Base-by-base conservation (phyloP, 2,329 filamentous ascomycete genomes). In the Aspergillus unguis region DNA sequence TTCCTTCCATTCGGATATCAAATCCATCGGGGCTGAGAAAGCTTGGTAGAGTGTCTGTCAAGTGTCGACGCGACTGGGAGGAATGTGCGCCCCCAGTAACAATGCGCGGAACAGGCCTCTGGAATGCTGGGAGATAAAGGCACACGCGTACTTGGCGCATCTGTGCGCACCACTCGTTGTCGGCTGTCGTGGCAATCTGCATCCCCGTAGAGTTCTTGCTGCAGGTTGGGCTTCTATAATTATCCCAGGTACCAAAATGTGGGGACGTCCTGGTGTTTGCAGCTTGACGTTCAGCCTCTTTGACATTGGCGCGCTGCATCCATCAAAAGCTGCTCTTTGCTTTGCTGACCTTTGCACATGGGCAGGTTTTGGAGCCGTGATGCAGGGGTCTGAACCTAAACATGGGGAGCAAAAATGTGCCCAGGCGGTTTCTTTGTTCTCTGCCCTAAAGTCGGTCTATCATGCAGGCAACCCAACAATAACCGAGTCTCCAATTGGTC, bases 81-180 rank as follows among this genome's bases (percentile, higher is more conserved):
- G 68, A 69, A 72, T 70, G 65, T 50, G 56, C 55, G 61, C 65
- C 64, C 52, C 54, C 58, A 52, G 50, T 52, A 65, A 62, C 58
- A 66, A 71, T 72, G 68, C 55, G 59, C 53, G 51, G 52, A 63
- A 59, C 38, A 47, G 59, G 55, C 54, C 48, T 43, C 45, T 57
- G 59, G 56, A 35, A 63, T 62, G 61, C 56, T 53, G 60, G 58
- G 29, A 7, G n/a, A 61, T 61, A 52, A 50, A 51, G 44, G 52
- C 23, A 53, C 31, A 54, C 29, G 41, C 49, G 25, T 55, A 23
- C 44, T 52, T 37, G 44, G 40, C 37, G 23, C 28, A 42, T 38
- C 27, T 40, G 17, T 29, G 43, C 26, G n/a, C 29, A 9, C 31
- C 33, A 33, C 33, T 29, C 17, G 41, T 36, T 23, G 17, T 26